Conservation (phyloP, 1,284 basidiomycete genomes). For the Wolfiporia cocos region DNA sequence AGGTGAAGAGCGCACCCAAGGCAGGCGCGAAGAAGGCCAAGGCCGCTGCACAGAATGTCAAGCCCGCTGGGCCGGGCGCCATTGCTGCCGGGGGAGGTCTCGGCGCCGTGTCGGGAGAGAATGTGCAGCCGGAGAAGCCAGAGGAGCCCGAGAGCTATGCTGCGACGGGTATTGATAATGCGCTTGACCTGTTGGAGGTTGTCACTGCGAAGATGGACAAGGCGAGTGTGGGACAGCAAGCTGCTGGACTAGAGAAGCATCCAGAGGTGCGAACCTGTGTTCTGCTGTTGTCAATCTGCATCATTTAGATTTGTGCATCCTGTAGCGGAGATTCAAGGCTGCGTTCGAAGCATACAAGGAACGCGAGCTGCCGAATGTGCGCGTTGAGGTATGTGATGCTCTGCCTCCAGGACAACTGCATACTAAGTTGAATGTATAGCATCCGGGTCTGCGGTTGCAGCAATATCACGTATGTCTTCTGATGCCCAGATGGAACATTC, state of each 20-base stretch:
- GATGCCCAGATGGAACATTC: conserved; percentile 1
- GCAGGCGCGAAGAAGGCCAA: conserved; percentile 58
- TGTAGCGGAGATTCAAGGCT: conserved; percentile 83
- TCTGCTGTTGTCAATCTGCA: not conserved
- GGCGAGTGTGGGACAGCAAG: conserved; percentile 78
- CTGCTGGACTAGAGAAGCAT: conserved; percentile 85
- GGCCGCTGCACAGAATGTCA: conserved; percentile 31
- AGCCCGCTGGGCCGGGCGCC: conserved; percentile 72
- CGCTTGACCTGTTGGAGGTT: conserved; percentile 83
- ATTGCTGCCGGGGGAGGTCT: conserved; percentile 64
- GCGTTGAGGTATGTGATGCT: conserved; percentile 53
- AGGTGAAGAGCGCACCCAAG: conserved; percentile 64
- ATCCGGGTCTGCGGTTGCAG: conserved; percentile 78
- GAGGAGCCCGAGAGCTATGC: conserved; percentile 62
- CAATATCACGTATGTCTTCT: conserved; percentile 65
- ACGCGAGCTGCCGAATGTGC: conserved; percentile 75
- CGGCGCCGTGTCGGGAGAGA: conserved; percentile 18
- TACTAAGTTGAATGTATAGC: no score
- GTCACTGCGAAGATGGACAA: conserved; percentile 93
- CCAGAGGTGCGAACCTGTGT: conserved; percentile 68
- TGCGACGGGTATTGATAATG: conserved; percentile 90
- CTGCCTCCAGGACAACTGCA: conserved; percentile 5
- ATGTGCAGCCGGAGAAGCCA: conserved; percentile 16
- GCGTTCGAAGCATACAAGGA: conserved; percentile 94
- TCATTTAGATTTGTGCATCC: conserved; percentile 3